phyloP scores from a whole-genome alignment of 306 rosid species.

The Prunus mongolica region DNA sequence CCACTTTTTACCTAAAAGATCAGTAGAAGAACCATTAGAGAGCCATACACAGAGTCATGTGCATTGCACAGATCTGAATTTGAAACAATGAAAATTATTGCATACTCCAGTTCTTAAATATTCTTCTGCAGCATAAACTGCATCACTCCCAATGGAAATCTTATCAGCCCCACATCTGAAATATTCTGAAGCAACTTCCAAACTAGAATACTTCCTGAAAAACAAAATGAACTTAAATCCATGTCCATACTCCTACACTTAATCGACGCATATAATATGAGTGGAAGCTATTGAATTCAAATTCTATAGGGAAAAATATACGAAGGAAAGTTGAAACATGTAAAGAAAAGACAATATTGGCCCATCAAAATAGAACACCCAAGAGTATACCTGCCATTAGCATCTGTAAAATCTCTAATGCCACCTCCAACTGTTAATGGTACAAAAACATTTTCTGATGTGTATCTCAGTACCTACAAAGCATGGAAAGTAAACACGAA shows the following conservation, averaged over 20 bases:
- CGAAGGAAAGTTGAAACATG: slow-evolving; percentile 1
- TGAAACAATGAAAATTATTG: slow-evolving; percentile 15
- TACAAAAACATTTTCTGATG: slow-evolving; percentile 95
- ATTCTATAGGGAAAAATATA: not conserved
- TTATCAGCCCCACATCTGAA: slow-evolving; percentile 99
- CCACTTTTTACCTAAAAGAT: slow-evolving; percentile 69
- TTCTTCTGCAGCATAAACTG: slow-evolving; percentile 95
- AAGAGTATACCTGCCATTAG: slow-evolving; percentile 70
- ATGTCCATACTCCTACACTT: not conserved
- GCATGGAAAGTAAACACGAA: slow-evolving; percentile 17
- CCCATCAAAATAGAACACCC: not conserved
- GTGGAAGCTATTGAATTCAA: not conserved
- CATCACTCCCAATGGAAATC: slow-evolving; percentile 97
- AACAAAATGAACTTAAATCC: slow-evolving; percentile 3
- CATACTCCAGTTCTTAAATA: slow-evolving; percentile 82
- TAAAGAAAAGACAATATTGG: slow-evolving; percentile 9
- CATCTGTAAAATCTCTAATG: slow-evolving; percentile 91
- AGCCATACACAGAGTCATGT: slow-evolving; percentile 6
- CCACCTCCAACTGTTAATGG: slow-evolving; percentile 99
- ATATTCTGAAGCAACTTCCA: slow-evolving; percentile 98
- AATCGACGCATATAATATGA: not conserved
- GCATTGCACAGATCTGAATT: slow-evolving; percentile 1
- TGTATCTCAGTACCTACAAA: slow-evolving; percentile 69
- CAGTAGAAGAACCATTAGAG: slow-evolving; percentile 28
- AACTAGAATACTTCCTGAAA: slow-evolving; percentile 84